A percentile compares a stretch with the other conserved stretches of the same genome.
Conservation (phyloP, 1,139 yeast genomes). For the Pichia sp. region DNA sequence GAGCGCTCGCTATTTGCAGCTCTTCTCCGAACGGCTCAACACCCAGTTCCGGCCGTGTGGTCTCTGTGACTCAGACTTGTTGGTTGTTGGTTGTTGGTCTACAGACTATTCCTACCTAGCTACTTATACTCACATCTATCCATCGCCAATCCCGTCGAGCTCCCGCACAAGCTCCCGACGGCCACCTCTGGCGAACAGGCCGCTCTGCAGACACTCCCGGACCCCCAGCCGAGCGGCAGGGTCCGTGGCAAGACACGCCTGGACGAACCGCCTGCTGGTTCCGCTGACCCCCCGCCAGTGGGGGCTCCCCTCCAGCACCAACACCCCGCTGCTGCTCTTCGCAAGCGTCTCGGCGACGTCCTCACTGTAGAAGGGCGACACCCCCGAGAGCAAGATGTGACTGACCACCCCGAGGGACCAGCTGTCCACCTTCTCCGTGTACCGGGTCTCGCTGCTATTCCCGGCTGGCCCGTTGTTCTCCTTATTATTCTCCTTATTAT, state of each 20-base stretch:
- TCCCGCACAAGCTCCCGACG: background rate
- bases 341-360: conserved; percentile 28
- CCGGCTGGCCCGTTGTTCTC: too few relatives aligned
- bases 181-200: conserved; percentile 1
- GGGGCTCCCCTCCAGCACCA: background rate
- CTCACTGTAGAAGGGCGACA: conserved; percentile 59
- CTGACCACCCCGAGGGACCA: conserved; percentile 67
- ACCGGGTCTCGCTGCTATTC: too few relatives aligned
- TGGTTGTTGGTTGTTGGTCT: too few relatives aligned
- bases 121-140: too few relatives aligned
- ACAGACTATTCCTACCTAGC: too few relatives aligned
- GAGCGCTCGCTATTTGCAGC: too few relatives aligned
- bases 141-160: background rate
- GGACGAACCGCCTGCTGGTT: background rate
- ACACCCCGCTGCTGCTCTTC: conserved; percentile 40
- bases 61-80: too few relatives aligned
- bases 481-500: too few relatives aligned
- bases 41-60: too few relatives aligned
- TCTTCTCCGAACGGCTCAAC: too few relatives aligned
- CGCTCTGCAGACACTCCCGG: conserved; percentile 1
- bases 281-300: background rate
- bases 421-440: conserved; percentile 54
- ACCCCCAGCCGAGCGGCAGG: background rate
- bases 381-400: conserved; percentile 55
- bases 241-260: conserved; percentile 3